Conservation (phyloP, 305 asterid species). For the Solanum chacoense region DNA sequence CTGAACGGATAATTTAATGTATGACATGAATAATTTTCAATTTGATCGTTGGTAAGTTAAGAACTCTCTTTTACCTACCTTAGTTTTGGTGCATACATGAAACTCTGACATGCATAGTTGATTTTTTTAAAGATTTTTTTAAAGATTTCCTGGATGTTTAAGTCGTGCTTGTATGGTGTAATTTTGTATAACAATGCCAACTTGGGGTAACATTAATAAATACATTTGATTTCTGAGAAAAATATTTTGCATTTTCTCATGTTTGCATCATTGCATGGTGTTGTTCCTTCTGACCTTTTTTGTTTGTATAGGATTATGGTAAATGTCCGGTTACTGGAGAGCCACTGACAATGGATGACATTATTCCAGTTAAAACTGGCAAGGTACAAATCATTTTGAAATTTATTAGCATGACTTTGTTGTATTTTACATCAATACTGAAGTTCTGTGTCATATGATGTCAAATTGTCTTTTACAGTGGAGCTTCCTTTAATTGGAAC, state of each 20-base stretch:
- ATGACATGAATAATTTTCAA: background rate
- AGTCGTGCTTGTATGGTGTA: background rate
- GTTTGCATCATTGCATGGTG: background rate
- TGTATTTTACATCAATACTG: background rate
- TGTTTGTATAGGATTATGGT: constrained; percentile 58
- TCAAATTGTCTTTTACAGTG: background rate
- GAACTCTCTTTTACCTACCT: background rate
- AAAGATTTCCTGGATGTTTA: background rate
- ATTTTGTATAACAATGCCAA: background rate
- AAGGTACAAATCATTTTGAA: constrained; percentile 35
- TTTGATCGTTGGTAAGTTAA: background rate
- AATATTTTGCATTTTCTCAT: background rate
- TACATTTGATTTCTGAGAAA: background rate
- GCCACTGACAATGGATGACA: constrained; percentile 65
- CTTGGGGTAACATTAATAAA: background rate
- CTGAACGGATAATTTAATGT: background rate
- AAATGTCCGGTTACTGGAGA: constrained; percentile 97
- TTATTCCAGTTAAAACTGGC: constrained; percentile 72
- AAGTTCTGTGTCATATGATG: background rate
- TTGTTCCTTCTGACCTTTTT: background rate
- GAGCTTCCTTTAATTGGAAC: background rate
- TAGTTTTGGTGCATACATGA: background rate
- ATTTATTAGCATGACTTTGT: background rate
- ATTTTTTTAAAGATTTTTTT: background rate
- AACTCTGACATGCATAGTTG: background rate